Percentiles rank a stretch among this genome's conserved stretches.
phyloP scores from a whole-genome alignment of 2,329 filamentous ascomycete species.

The Ambrosiella xylebori region DNA sequence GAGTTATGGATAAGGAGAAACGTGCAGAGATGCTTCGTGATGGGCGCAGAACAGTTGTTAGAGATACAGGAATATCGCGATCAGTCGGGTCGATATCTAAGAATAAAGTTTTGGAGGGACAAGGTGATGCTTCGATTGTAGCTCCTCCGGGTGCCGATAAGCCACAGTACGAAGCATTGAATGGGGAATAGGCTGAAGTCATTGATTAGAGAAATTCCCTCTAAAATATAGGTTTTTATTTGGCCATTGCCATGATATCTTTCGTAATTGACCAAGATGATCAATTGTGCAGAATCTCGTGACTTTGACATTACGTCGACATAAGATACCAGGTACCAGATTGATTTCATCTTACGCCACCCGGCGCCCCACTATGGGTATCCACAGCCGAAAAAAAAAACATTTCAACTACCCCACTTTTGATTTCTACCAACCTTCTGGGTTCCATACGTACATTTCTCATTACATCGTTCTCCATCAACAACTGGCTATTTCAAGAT shows the following conservation, averaged over 20 bases:
- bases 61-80: background rate
- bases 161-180: conserved; percentile 66
- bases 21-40: conserved; percentile 66
- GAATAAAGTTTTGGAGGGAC: no score
- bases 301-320: no score
- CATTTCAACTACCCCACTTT: background rate
- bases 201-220: background rate
- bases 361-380: background rate
- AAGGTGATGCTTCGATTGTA: conserved; percentile 26
- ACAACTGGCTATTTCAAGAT: conserved; percentile 26
- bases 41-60: conserved; percentile 24
- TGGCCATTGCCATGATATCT: no score
- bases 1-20: conserved; percentile 78
- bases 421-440: no score
- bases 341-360: background rate
- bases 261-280: no score
- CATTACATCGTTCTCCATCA: conserved; percentile 10
- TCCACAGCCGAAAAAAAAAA: background rate
- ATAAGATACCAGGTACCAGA: background rate
- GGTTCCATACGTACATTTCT: no score
- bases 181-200: conserved; percentile 45
- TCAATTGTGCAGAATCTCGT: background rate
- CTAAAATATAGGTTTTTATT: background rate
- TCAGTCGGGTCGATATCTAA: background rate
- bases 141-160: conserved; percentile 66